Base-by-base conservation (phyloP, 768 basidiomycete species). In the Hypsizygus marmoreus region DNA sequence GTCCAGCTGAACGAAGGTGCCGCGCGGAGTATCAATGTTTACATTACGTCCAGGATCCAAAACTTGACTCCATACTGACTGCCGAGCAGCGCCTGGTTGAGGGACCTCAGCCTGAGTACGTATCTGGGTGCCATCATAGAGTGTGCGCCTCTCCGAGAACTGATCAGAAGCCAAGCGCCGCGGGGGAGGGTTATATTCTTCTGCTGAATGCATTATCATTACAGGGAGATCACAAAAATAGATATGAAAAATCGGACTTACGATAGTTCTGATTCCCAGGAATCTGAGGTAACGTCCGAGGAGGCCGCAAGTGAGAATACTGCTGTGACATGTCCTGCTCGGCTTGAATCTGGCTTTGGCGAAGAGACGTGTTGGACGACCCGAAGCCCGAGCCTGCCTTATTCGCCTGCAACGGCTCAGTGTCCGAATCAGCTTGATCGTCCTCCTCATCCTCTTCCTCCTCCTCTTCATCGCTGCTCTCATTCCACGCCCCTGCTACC, bases 31-130 rank as follows among this genome's bases (percentile, higher is more conserved):
- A 28, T 74, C 77, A 31, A 62, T 69, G 50, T 69, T 60, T 13
- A 68, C 66, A 32, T 75, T 72, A 31, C 75, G 77, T 20, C 80
- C 76, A 32, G 84, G 76, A 46, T 95, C 89, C 51, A 95, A 81
- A 35, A 88, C 90, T 62, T 91, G 86, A 58, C 88, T 93, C 95
- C 94, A 97, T 45, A 95, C 77, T 37, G 71, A 80, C 44, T 88
- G 86, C 33, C 87, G 79, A 22, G 80, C 69, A 34, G 80, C 67
- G 40, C 77, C 76, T 25, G 70, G 75, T 17, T 74, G 71, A 26
- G 79, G 76, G 46, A 74, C 68, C 5, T 83, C 80, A 14, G 81
- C 72, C 47, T 84, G 82, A 12, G 73, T 74, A 13, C 78, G 80
- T 26, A 75, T 63, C 47, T 73, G 76, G 17, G 66, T 70, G 34